phyloP scores from a whole-genome alignment of 176 grass and related monocot species.

The Cymbopogon citratus region DNA sequence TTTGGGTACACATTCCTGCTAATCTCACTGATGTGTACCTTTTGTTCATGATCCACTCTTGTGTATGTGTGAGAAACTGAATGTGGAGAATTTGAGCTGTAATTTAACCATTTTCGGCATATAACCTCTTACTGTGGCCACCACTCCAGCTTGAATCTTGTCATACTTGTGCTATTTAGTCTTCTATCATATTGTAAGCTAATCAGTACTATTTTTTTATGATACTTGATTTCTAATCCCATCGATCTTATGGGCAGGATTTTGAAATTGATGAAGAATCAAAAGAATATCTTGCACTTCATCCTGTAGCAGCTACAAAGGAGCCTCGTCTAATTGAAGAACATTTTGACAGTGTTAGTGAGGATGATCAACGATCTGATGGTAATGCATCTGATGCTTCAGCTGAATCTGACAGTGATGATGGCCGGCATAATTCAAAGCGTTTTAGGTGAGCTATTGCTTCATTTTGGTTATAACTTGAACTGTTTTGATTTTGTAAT shows the following conservation, averaged over 20 bases:
- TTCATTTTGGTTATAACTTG: neutral
- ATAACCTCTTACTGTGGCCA: neutral
- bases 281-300: constrained; percentile 56
- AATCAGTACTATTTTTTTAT: neutral
- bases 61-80: neutral
- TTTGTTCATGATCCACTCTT: neutral
- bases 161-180: neutral
- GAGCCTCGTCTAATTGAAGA: constrained; percentile 55
- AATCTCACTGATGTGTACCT: neutral
- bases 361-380: constrained; percentile 46
- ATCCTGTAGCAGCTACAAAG: constrained; percentile 54
- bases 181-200: neutral
- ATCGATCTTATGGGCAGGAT: constrained; percentile 37
- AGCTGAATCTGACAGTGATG: constrained; percentile 38
- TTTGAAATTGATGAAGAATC: constrained; percentile 76
- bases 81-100: neutral
- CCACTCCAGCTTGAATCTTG: constrained; percentile 1
- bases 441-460: constrained; percentile 50
- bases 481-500: neutral
- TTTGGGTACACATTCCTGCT: neutral
- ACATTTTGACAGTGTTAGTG: constrained; percentile 71
- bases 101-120: neutral
- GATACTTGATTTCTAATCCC: constrained; percentile 17
- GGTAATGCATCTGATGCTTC: constrained; percentile 48
- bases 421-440: constrained; percentile 47